phyloP scores from a whole-genome alignment of 306 rosid species.

The Cucurbita argyrosperma region DNA sequence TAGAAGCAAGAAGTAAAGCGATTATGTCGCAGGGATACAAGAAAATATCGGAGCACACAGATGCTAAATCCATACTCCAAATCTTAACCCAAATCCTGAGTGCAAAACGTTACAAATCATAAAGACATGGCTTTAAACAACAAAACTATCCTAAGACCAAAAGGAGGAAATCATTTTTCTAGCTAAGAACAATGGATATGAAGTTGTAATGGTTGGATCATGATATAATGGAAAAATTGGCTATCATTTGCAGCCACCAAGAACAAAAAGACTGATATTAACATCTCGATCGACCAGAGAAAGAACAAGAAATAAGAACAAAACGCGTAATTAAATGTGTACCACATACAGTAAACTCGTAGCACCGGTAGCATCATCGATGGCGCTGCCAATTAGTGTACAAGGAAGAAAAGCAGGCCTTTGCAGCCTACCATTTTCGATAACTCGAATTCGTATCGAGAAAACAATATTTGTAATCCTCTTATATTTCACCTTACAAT shows the following conservation, averaged over 20 bases:
- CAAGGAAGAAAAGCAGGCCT: background rate
- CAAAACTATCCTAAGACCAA: background rate
- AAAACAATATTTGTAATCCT: conserved; percentile 9
- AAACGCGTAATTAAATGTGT: background rate
- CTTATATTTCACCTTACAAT: conserved; percentile 12
- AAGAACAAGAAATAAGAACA: background rate
- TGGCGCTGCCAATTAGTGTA: conserved; percentile 1
- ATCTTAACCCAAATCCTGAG: no score
- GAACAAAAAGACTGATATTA: background rate
- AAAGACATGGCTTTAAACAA: background rate
- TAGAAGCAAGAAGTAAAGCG: no score
- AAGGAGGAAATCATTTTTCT: background rate
- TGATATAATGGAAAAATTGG: background rate
- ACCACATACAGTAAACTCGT: background rate
- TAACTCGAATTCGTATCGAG: conserved; percentile 17
- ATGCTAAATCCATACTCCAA: no score
- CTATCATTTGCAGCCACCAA: background rate
- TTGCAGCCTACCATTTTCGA: background rate
- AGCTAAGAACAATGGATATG: background rate
- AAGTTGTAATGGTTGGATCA: background rate
- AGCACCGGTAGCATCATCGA: background rate
- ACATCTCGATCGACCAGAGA: background rate
- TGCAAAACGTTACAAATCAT: background rate
- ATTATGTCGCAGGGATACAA: no score
- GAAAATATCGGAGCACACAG: no score